Evolutionary conservation across 116 monocot species (phyloP).

Genomic region (Thalassia testudinum): DNA sequence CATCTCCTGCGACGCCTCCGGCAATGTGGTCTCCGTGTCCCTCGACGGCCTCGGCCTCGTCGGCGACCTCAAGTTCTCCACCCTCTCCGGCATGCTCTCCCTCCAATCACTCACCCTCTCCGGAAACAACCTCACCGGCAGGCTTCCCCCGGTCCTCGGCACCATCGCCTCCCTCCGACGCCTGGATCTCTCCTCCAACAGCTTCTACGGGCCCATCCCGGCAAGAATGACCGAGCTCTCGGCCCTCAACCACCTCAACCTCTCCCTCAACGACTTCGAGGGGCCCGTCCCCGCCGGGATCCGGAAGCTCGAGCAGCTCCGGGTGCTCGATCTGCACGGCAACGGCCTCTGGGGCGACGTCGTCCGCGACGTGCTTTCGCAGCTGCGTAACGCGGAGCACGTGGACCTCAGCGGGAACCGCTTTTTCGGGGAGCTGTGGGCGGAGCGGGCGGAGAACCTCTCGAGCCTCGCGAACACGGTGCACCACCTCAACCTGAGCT

Average conservation of each 20-base stretch:
- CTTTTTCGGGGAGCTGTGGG: constrained; percentile 37
- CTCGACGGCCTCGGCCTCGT: constrained; percentile 33
- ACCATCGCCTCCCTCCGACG: constrained; percentile 22
- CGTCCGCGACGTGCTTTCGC: constrained; percentile 14
- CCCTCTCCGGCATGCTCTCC: constrained; percentile 14
- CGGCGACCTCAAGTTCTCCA: constrained; percentile 30
- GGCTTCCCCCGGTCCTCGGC: constrained; percentile 23
- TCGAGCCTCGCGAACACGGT: constrained; percentile 28
- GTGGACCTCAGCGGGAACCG: constrained; percentile 55
- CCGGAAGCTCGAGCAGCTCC: constrained; percentile 51
- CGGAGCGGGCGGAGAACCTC: constrained; percentile 18
- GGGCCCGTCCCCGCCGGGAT: constrained; percentile 23
- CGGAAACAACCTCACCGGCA: constrained; percentile 25
- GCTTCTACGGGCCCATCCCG: constrained; percentile 67
- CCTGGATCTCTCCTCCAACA: constrained; percentile 55
- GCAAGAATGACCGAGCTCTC: constrained; percentile 30
- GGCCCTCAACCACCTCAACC: constrained; percentile 38
- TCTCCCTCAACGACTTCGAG: constrained; percentile 47
- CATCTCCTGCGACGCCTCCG: constrained; percentile 35
- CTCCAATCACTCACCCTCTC: constrained; percentile 32
- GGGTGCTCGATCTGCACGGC: constrained; percentile 46
- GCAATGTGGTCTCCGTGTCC: constrained; percentile 23
- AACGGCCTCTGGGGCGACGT: constrained; percentile 44
- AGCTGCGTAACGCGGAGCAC: constrained; percentile 36
- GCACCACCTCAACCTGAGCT: constrained; percentile 50